Evolutionary conservation across 345 rosid species (phyloP), one percentile per base, ranked within the genome.

Genomic region (Boechera retrofracta): DNA sequence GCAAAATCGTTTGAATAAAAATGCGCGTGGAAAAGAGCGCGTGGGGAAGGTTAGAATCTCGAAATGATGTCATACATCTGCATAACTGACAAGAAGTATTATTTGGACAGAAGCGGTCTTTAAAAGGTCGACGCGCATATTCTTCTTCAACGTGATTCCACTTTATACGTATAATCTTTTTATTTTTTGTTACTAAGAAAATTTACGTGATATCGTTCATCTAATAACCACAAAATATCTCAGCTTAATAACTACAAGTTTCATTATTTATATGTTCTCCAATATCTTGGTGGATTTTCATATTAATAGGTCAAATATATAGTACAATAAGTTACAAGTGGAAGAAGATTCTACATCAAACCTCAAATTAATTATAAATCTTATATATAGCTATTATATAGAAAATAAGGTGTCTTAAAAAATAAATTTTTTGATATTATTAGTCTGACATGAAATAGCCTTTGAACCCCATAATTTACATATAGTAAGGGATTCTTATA

Each of bases 81-180:
- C 72, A n/a, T 29, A 33, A 69, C 74, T 67, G 79, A 76, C 74
- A 76, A 49, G 56, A 68, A 68, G 74, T 69, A 61, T 69, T 11
- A 61, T 69, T 62, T 41, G 57, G 74, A 76, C 33, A 51, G 74
- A 76, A 75, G 72, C 13, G 58, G 72, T 66, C 72, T 67, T 42
- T 53, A 66, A 35, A 75, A 76, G 62, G 49, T 65, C 68, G 73
- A 76, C 69, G 78, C 26, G 47, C 68, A 75, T 75, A 75, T 67
- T 75, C 62, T 59, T 67, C 55, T 59, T 59, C 60, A 57, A 66
- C 73, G 66, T 66, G 66, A 45, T 57, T 67, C 51, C 49, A 56
- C 52, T 47, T 49, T 51, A 16, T 51, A 51, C 55, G 5, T 51
- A 47, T 41, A 6, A 35, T 44, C 47, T 52, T 61, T 69, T 63